Evolutionary conservation across 78 protist species (phyloP), one percentile per base, ranked within the genome.

Genomic region (Protostelium mycophagum): DNA sequence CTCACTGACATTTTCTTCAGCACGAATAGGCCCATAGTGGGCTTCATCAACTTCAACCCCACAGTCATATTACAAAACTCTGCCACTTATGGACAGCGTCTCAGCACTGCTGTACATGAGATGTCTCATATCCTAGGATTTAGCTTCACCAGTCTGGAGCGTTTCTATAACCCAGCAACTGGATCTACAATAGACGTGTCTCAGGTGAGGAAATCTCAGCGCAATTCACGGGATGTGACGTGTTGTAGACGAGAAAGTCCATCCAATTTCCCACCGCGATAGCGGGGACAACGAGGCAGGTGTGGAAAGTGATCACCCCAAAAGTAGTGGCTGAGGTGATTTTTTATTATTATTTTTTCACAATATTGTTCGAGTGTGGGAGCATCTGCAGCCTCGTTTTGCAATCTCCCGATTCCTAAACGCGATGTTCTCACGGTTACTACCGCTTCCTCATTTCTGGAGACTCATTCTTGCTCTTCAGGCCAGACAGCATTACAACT

Each of bases 401-500:
- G n/a, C n/a, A n/a, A n/a, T n/a, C n/a, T n/a, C n/a, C n/a, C n/a
- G n/a, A n/a, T n/a, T n/a, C n/a, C n/a, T n/a, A n/a, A n/a, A 51
- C 73, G 16, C 73, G 16, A 51, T 51, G 31, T 25, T 51, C 73
- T 25, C 73, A 5, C 73, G 16, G 16, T 25, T 51, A 5, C 73
- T 25, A 5, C 31, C 73, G 73, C 5, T 25, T 25, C 16, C 73
- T 51, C 73, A 51, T 16, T 5, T 25, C 73, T 51, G 73, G 16
- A 5, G 73, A 51, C n/a, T n/a, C n/a, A n/a, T n/a, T n/a, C n/a
- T n/a, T n/a, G n/a, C n/a, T 51, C 73, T 25, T 25, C 73, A 51
- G 73, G 85, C 90, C 0, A 34, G 86, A 34, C 31, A 37, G 0
- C 91, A 90, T 88, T 93, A 63, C 83, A 29, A 35, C 34, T 95